Evolutionary conservation across 2,329 filamentous ascomycete genomes (phyloP).

Genomic region (Talaromyces marneffei): DNA sequence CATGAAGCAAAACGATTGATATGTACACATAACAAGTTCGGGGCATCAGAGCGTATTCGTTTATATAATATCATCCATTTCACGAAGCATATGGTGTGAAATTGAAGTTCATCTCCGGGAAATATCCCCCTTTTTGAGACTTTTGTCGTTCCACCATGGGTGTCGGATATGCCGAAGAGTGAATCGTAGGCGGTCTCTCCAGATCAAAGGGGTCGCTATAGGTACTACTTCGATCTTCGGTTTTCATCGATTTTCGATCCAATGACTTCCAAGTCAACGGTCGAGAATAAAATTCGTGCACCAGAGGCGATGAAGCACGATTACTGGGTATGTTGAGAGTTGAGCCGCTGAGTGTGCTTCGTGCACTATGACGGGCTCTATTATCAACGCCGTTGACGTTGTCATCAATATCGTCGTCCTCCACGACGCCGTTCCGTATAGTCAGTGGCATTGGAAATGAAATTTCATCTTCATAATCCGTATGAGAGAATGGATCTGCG

Average conservation of each 20-base stretch:
- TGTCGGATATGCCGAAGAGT: slow-evolving; percentile 1
- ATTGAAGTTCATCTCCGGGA: neutral
- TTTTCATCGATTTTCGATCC: neutral
- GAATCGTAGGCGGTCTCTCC: slow-evolving; percentile 19
- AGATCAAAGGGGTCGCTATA: slow-evolving; percentile 35
- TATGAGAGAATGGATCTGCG: neutral
- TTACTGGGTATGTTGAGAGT: neutral
- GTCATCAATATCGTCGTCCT: neutral
- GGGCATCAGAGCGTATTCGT: neutral
- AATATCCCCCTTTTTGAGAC: slow-evolving; percentile 3
- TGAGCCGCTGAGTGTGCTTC: slow-evolving; percentile 1
- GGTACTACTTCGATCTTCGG: slow-evolving; percentile 18
- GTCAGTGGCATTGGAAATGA: slow-evolving; percentile 2
- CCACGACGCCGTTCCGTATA: neutral
- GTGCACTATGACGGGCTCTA: neutral
- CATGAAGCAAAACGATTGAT: neutral
- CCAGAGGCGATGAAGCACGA: slow-evolving; percentile 2
- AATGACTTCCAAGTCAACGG: neutral
- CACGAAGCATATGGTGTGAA: neutral
- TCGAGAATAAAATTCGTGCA: slow-evolving; percentile 1
- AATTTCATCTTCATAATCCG: neutral
- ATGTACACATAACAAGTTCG: neutral
- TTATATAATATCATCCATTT: neutral
- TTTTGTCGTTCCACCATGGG: neutral
- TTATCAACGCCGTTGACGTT: neutral